phyloP scores from a whole-genome alignment of 441 rosid genomes.

The Gossypium lobatum region DNA sequence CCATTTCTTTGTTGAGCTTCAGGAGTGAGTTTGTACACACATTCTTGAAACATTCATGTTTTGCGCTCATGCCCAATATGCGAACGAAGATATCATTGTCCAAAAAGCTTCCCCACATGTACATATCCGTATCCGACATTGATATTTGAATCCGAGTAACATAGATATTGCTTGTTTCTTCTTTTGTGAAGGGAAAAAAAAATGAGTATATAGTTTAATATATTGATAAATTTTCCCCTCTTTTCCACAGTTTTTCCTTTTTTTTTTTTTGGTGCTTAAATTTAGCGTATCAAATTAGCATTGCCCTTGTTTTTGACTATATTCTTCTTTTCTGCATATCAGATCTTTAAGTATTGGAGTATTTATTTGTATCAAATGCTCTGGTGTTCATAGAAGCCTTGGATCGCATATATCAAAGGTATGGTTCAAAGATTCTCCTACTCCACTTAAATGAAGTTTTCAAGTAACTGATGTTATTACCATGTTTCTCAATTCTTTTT shows the following conservation, averaged over 20 bases:
- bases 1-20: background rate
- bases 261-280: background rate
- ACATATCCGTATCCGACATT: background rate
- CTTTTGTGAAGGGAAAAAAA: background rate
- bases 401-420: slow-evolving; percentile 97
- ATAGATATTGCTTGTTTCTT: background rate
- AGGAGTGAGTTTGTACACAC: background rate
- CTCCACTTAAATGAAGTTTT: background rate
- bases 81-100: background rate
- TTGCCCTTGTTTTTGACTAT: slow-evolving; percentile 9
- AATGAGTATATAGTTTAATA: background rate
- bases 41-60: background rate
- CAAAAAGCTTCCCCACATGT: background rate
- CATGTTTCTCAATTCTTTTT: background rate
- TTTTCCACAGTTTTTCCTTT: background rate
- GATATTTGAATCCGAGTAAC: background rate
- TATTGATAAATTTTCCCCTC: background rate
- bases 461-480: background rate
- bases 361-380: slow-evolving; percentile 91
- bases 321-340: slow-evolving; percentile 21
- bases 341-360: slow-evolving; percentile 82
- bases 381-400: slow-evolving; percentile 95
- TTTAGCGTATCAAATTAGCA: background rate
- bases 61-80: background rate
- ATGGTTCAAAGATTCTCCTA: slow-evolving; percentile 7